Evolutionary conservation across 306 rosid species (phyloP).

Genomic region (Begonia fuchsioides): DNA sequence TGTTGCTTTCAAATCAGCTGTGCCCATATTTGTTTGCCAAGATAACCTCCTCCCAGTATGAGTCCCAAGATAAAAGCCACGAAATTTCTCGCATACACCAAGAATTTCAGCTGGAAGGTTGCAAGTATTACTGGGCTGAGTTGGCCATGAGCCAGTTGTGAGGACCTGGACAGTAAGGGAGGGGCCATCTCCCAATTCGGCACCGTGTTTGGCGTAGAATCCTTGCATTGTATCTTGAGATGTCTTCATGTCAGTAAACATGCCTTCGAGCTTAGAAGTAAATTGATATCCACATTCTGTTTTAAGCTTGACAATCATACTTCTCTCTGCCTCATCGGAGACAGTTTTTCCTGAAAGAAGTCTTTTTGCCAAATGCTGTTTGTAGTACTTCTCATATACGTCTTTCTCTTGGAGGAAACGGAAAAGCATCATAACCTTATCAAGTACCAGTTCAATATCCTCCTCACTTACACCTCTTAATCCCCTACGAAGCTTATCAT

Average conservation of each 20-base stretch:
- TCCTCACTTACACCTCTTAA: conserved; percentile 83
- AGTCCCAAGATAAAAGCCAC: conserved; percentile 61
- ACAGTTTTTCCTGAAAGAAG: conserved; percentile 69
- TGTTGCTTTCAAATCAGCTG: conserved; percentile 68
- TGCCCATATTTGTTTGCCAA: conserved; percentile 83
- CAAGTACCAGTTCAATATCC: conserved; percentile 73
- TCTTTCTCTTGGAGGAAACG: conserved; percentile 79
- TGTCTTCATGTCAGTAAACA: conserved; percentile 79
- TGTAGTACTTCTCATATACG: conserved; percentile 67
- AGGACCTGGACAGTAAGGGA: conserved; percentile 65
- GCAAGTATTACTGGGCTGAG: conserved; percentile 53
- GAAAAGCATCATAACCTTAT: conserved; percentile 76
- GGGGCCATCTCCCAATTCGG: conserved; percentile 57
- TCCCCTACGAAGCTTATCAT: conserved; percentile 70
- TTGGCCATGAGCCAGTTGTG: conserved; percentile 81
- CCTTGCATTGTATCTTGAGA: conserved; percentile 71
- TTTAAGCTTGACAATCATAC: conserved; percentile 75
- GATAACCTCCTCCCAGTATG: conserved; percentile 71
- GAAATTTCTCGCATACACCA: conserved; percentile 55
- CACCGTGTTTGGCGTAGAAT: conserved; percentile 35
- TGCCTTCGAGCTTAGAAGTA: conserved; percentile 71
- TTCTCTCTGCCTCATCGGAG: conserved; percentile 78
- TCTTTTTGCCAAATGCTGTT: conserved; percentile 81
- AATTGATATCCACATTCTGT: conserved; percentile 76
- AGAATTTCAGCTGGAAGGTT: conserved; percentile 71